Base-by-base conservation (phyloP, 768 basidiomycete genomes). In the Boletellus sp. region DNA sequence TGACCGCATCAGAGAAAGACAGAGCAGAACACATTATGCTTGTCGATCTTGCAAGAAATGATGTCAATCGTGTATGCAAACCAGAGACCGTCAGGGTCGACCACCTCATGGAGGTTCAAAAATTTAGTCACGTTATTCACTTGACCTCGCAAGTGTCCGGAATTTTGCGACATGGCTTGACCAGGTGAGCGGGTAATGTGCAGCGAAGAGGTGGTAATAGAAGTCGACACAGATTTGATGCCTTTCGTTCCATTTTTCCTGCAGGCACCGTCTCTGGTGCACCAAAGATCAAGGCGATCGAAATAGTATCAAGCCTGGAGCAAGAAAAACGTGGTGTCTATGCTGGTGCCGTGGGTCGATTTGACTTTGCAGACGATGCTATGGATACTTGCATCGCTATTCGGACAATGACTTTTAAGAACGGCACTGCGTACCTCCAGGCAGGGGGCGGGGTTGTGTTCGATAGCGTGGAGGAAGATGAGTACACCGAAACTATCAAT, bases 341-440 rank as follows among this genome's bases (percentile, higher is more conserved):
- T 58, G 96, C 94, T 7, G 96, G 96, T 26, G 96, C 92, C 3
- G 94, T 98, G 15, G 96, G 96, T n/a, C 84, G 93, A 45, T 98
- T 94, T 67, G 94, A 98, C 69, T 97, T 98, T 69, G 90, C 92
- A 3, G 75, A 81, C 22, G 90, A 98, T 65, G 86, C 87, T 62
- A 92, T 98, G 88, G 96, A 99, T 67, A 96, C 92, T 1, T 98
- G 95, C 71, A 99, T 99, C 61, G 95, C 96, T 5, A 98, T 99
- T 60, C 83, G 96, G 28, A 98, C 94, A 5, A 98, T 97, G 92
- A 81, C 85, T 1, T 97, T 96, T 77, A 97, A 96, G 70, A 80
- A 94, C 57, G 93, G 94, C 2, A 75, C 83, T 17, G 90, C 83
- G 19, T 98, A 97, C 67, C 72, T 98, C 40, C 94, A 97, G 65